Evolutionary conservation across 495 filamentous ascomycete species (phyloP), one percentile per base, ranked within the genome.

Genomic region (Podospora bellae-mahoneyi): DNA sequence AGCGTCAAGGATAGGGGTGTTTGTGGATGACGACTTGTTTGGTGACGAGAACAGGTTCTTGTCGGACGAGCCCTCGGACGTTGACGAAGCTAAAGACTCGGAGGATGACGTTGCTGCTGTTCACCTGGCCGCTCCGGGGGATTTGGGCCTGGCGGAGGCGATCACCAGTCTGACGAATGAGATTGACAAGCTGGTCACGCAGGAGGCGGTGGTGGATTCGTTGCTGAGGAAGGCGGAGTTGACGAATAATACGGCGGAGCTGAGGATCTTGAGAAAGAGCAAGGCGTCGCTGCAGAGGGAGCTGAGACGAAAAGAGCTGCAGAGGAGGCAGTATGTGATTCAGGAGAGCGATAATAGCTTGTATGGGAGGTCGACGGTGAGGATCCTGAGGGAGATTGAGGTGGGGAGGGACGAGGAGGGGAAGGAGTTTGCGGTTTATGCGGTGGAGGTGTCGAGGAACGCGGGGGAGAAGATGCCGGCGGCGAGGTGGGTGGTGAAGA

Each of bases 311-410:
- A 98, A 98, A 76, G 95, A 97, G 79, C 84, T 99, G 74, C 96
- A 99, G 78, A 85, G 93, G 55, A 94, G 97, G 78, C 96, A 98
- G 76, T 99, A 98, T 72, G 92, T 96, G 69, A 89, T 97, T 54
- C 96, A 99, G 76, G 94, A 98, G 77, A 97, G 93, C 75, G 96
- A 98, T 73, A 99, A 98, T 78, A 97, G 93, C 77, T 82, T 99
- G 55, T 97, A 95, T 77, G 95, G 95, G 18, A 90, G 95, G 15
- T 93, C 95, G 4, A 90, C 87, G 5, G 87, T 98, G 68, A 89
- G 85, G 64, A 97, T 99, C 78, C 93, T 92, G 76, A 10, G 9
- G 34, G 90, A 91, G 2, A 94, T 96, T 68, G 92, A 95, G 77
- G 92, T 97, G 58, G 95, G 92, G 19, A 91, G 86, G 68, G 94